Evolutionary conservation across 495 filamentous ascomycete genomes (phyloP).

Genomic region (Xylaria curta): DNA sequence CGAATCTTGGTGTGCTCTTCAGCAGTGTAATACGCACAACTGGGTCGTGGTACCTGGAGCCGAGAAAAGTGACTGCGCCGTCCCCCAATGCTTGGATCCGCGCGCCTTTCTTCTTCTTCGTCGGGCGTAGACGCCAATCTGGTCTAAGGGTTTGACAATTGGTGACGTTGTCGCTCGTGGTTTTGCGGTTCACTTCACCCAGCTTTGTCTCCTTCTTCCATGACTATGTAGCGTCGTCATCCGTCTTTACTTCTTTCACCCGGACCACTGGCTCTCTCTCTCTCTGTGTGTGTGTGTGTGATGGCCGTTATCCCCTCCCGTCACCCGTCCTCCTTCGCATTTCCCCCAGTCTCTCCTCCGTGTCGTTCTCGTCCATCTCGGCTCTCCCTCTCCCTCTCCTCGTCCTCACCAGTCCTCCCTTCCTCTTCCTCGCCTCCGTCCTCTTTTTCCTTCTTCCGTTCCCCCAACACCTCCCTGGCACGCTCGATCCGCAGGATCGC

Average conservation of each 20-base stretch:
- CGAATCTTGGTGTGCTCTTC: background rate
- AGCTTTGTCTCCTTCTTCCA: background rate
- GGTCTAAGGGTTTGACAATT: too few relatives aligned
- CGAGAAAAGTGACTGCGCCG: too few relatives aligned
- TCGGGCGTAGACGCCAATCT: too few relatives aligned
- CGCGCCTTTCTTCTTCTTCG: too few relatives aligned
- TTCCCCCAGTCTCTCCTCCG: background rate
- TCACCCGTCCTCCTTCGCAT: background rate
- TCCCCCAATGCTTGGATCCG: too few relatives aligned
- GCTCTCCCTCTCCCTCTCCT: background rate
- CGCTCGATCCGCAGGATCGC: conserved; percentile 81
- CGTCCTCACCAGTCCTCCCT: conserved; percentile 9
- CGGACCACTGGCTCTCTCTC: background rate
- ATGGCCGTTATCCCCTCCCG: too few relatives aligned
- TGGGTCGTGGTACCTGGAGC: background rate
- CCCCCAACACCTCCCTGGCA: conserved; percentile 65
- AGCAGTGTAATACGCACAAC: background rate
- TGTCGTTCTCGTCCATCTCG: background rate
- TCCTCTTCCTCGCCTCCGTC: conserved; percentile 22
- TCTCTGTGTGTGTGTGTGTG: background rate
- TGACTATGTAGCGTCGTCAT: background rate
- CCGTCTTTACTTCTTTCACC: background rate
- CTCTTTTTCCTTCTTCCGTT: conserved; percentile 26
- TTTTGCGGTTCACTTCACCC: too few relatives aligned
- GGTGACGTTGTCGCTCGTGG: too few relatives aligned